Percentiles rank a stretch among this genome's conserved stretches.
Evolutionary conservation across 345 rosid genomes (phyloP).

Genomic region (Hevea brasiliensis): DNA sequence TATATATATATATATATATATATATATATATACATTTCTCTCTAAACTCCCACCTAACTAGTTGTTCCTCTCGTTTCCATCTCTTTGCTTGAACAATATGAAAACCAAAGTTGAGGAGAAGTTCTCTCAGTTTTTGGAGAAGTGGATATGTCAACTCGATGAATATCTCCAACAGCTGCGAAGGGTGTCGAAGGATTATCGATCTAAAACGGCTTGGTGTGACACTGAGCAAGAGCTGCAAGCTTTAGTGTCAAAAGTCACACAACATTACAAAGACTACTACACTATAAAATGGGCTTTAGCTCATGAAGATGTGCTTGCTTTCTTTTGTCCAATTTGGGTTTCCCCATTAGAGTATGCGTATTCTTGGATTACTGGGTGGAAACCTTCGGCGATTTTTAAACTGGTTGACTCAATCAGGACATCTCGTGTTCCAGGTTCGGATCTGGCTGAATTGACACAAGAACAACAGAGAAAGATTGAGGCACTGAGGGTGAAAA

Average conservation of each 20-base stretch:
- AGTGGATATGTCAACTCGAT: slow-evolving; percentile 60
- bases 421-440: slow-evolving; percentile 25
- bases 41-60: not conserved
- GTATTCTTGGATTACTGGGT: slow-evolving; percentile 75
- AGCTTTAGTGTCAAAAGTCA: slow-evolving; percentile 53
- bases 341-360: slow-evolving; percentile 57
- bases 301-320: slow-evolving; percentile 60
- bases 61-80: no score
- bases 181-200: slow-evolving; percentile 11
- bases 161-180: slow-evolving; percentile 42
- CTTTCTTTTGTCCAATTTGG: slow-evolving; percentile 68
- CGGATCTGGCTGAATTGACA: slow-evolving; percentile 29
- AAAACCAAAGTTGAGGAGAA: slow-evolving; percentile 41
- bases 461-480: slow-evolving; percentile 55
- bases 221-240: slow-evolving; percentile 27
- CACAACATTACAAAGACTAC: slow-evolving; percentile 73
- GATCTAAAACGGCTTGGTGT: not conserved
- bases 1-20: not conserved
- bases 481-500: slow-evolving; percentile 53
- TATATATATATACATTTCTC: no score
- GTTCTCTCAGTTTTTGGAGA: slow-evolving; percentile 56
- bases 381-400: slow-evolving; percentile 69
- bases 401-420: slow-evolving; percentile 46
- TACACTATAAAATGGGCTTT: slow-evolving; percentile 76
- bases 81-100: slow-evolving; percentile 17